A percentile compares a stretch with the other conserved stretches of the same genome.
Evolutionary conservation across 2,329 filamentous ascomycete species (phyloP).

Genomic region (Thielaviopsis punctulata): DNA sequence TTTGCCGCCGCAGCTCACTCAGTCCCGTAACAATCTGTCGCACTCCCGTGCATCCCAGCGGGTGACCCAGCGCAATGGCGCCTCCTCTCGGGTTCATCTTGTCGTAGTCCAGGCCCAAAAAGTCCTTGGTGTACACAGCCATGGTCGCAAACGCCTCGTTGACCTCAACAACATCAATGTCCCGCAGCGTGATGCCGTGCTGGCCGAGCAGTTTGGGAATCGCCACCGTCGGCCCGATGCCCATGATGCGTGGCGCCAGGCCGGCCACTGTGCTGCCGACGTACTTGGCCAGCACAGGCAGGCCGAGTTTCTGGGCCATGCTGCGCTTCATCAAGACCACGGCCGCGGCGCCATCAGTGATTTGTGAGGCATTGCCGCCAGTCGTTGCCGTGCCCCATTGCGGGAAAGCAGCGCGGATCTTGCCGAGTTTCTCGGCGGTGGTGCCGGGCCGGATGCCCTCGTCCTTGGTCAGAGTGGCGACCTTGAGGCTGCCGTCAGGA

Average conservation of each 20-base stretch:
- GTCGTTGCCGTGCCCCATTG: constrained; percentile 76
- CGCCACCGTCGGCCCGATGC: constrained; percentile 62
- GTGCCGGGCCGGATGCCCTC: constrained; percentile 86
- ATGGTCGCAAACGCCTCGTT: constrained; percentile 98
- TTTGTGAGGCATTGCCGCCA: constrained; percentile 84
- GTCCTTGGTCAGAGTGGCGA: constrained; percentile 66
- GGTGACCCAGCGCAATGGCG: constrained; percentile 70
- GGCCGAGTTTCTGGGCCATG: constrained; percentile 67
- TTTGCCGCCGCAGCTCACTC: constrained; percentile 64
- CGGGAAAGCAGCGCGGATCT: constrained; percentile 81
- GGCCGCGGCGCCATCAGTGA: constrained; percentile 85
- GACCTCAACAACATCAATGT: constrained; percentile 80
- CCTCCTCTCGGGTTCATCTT: constrained; percentile 74
- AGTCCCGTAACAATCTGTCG: constrained; percentile 79
- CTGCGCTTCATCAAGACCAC: constrained; percentile 88
- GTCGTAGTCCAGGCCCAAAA: constrained; percentile 48
- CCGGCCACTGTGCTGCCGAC: constrained; percentile 82
- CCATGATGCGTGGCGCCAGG: constrained; percentile 88
- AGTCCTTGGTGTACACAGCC: constrained; percentile 81
- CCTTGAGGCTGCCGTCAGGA: constrained; percentile 60
- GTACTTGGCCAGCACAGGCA: constrained; percentile 90
- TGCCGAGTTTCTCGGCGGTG: constrained; percentile 62
- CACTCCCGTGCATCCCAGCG: constrained; percentile 60
- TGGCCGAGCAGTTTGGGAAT: constrained; percentile 72
- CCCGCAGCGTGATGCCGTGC: constrained; percentile 59